phyloP scores from a whole-genome alignment of 208 protist species.

The Leptomonas pyrrhocoris region DNA sequence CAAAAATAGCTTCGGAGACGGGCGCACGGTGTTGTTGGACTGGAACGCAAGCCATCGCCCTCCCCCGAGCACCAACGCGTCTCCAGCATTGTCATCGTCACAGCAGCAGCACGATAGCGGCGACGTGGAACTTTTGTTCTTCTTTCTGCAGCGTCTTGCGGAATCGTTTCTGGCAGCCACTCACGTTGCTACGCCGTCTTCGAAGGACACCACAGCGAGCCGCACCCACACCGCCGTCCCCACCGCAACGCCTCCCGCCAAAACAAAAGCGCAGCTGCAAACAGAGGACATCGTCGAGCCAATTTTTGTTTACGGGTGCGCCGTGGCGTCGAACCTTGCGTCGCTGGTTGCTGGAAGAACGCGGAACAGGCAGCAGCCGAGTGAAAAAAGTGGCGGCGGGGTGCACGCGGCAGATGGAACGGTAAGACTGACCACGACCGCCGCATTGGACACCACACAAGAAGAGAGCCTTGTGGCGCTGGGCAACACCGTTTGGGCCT shows the following conservation, averaged over 20 bases:
- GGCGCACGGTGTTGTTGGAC: conserved; percentile 4
- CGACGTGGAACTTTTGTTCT: conserved; percentile 9
- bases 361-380: background rate
- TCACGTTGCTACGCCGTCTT: background rate
- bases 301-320: conserved; percentile 32
- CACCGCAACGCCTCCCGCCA: background rate
- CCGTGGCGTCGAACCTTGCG: conserved; percentile 38
- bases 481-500: conserved; percentile 16
- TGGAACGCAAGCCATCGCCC: background rate
- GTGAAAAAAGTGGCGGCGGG: background rate
- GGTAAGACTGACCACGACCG: background rate
- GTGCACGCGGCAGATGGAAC: background rate
- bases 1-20: background rate
- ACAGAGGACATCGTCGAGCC: conserved; percentile 17
- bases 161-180: background rate
- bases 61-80: background rate
- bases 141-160: conserved; percentile 11
- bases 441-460: background rate
- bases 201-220: background rate
- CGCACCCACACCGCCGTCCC: background rate
- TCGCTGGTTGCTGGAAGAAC: conserved; percentile 3
- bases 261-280: conserved; percentile 7
- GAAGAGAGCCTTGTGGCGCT: background rate
- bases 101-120: background rate
- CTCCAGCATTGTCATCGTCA: background rate